Evolutionary conservation across 2,329 filamentous ascomycete species (phyloP), one percentile per base, ranked within the genome.

Genomic region (Fusarium pseudonygamai): DNA sequence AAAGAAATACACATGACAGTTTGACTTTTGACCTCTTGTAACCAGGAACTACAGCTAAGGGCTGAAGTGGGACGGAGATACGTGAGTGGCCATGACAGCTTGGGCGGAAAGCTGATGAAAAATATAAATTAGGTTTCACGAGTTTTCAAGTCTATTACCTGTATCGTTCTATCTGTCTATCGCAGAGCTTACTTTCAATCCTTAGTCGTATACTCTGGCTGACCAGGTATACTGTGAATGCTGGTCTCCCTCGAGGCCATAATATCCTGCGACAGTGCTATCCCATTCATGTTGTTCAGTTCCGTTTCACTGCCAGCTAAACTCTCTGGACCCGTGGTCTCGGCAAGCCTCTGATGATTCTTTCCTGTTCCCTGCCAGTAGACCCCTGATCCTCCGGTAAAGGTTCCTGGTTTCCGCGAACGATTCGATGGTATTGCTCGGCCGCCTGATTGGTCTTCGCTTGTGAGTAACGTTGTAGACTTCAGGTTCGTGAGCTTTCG

Each of bases 401-500:
- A 30, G 0, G 7, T 6, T 15, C 46, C n/a, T 0, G 24, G 28
- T 24, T 45, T 32, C 5, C n/a, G 39, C 1, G n/a, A 28, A 1
- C 34, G 22, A 28, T 46, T 14, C 1, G 14, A n/a, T 3, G 7
- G 40, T 13, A n/a, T 22, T 15, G 7, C 15, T 26, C 5, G n/a
- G n/a, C 6, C 6, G 0, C 58, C 55, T 0, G 37, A 45, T 22
- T 14, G 24, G 1, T 58, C 36, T 3, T 42, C 24, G 4, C 42
- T 57, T 6, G n/a, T 26, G 1, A 58, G 30, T 5, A 46, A 6
- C 0, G 30, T 59, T 2, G 64, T 43, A 0, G 49, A 32, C 5
- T 14, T 45, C 1, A 28, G 26, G 26, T 59, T 49, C 5, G 47
- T 58, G 3, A 66, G 39, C 6, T 66, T 65, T 13, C 42, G 49